phyloP scores from a whole-genome alignment of 176 grass and related monocot species.

The Luzula sylvatica region DNA sequence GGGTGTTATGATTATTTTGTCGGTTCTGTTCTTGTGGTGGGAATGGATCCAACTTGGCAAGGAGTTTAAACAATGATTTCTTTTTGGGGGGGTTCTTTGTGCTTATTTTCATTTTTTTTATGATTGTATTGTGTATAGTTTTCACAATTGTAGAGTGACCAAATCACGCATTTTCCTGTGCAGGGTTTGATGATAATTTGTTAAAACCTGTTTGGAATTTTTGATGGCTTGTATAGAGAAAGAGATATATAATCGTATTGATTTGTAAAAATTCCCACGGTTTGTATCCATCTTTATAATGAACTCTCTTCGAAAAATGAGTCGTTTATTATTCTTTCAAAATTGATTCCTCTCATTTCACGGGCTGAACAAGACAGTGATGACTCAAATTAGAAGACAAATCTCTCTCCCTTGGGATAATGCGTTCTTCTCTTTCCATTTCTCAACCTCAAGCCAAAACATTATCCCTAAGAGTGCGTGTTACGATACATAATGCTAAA shows the following conservation, averaged over 20 bases:
- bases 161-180: not conserved
- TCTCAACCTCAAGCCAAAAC: slow-evolving; percentile 9
- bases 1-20: slow-evolving; percentile 7
- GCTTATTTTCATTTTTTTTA: not conserved
- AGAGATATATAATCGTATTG: not conserved
- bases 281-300: too few relatives aligned
- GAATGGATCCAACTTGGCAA: slow-evolving; percentile 11
- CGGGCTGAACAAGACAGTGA: not conserved
- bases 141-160: slow-evolving; percentile 2
- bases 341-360: not conserved
- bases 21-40: slow-evolving; percentile 17
- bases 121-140: slow-evolving; percentile 17
- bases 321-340: not conserved
- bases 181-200: not conserved
- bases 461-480: slow-evolving; percentile 6
- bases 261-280: slow-evolving; percentile 4
- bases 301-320: too few relatives aligned
- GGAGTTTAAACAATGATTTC: not conserved
- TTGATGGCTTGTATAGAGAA: not conserved
- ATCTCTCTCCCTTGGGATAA: not conserved
- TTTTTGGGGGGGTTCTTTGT: not conserved
- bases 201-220: not conserved
- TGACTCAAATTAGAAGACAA: not conserved
- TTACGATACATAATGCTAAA: slow-evolving; percentile 1
- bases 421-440: not conserved